A percentile compares a stretch with the other conserved stretches of the same genome.
phyloP scores from a whole-genome alignment of 768 basidiomycete species.

The Hydnomerulius pinastri region DNA sequence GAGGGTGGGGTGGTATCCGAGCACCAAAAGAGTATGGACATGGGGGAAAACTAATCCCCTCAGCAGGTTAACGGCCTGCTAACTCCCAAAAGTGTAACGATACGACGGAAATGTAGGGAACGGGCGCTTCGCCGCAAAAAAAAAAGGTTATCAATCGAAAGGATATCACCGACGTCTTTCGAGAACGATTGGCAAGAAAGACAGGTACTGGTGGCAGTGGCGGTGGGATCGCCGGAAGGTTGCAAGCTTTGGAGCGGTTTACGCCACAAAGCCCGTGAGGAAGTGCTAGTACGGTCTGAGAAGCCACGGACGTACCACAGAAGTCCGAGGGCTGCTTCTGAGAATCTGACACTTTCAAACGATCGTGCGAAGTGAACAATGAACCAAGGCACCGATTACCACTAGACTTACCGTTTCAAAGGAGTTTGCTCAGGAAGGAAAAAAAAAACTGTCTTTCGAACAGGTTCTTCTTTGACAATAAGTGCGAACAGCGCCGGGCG shows the following conservation, averaged over 20 bases:
- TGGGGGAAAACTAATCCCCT: neutral
- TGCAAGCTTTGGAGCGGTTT: slow-evolving; percentile 13
- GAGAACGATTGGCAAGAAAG: neutral
- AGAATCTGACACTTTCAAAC: slow-evolving; percentile 29
- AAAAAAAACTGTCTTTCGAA: slow-evolving; percentile 19
- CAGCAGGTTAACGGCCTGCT: too few relatives aligned
- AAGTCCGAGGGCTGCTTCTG: slow-evolving; percentile 37
- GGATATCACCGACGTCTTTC: neutral
- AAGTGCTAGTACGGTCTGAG: slow-evolving; percentile 21
- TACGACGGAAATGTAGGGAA: too few relatives aligned
- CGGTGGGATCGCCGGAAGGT: slow-evolving; percentile 20
- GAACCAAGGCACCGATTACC: slow-evolving; percentile 6
- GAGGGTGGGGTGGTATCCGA: slow-evolving; percentile 20
- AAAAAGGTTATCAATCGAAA: slow-evolving; percentile 9
- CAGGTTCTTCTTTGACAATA: slow-evolving; percentile 17
- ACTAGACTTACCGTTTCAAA: slow-evolving; percentile 17
- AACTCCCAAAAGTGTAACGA: too few relatives aligned
- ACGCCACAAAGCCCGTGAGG: slow-evolving; percentile 33
- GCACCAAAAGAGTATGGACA: neutral
- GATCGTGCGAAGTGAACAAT: slow-evolving; percentile 21
- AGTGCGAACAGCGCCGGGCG: slow-evolving; percentile 5
- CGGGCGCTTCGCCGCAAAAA: too few relatives aligned
- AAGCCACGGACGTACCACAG: slow-evolving; percentile 35
- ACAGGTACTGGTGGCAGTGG: slow-evolving; percentile 18
- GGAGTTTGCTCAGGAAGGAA: slow-evolving; percentile 6